Conservation (phyloP, 1,284 basidiomycete genomes). For the Hypsizygus ulmarius region DNA sequence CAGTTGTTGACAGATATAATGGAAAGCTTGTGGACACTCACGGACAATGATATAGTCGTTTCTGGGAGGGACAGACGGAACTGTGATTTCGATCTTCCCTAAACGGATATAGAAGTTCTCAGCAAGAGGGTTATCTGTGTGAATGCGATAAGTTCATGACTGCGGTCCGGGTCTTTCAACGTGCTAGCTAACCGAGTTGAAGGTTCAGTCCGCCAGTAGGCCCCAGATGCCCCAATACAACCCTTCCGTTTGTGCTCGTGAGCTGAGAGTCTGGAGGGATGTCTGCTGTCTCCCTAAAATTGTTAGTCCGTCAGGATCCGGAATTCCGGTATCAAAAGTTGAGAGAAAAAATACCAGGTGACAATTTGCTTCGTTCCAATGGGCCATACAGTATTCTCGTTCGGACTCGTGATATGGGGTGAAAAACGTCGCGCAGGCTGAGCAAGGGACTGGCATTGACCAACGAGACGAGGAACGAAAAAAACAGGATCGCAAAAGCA, state of each 20-base stretch:
- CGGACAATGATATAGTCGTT: slow-evolving; percentile 39
- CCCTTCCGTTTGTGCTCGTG: slow-evolving; percentile 47
- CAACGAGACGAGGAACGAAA: slow-evolving; percentile 30
- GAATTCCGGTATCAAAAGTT: not conserved
- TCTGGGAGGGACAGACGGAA: slow-evolving; percentile 48
- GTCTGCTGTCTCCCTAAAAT: slow-evolving; percentile 46
- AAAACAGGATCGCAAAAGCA: slow-evolving; percentile 32
- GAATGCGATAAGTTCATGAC: slow-evolving; percentile 4
- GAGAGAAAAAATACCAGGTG: slow-evolving; percentile 46
- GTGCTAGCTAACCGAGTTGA: slow-evolving; percentile 43
- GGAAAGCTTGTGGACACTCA: slow-evolving; percentile 24
- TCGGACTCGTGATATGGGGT: slow-evolving; percentile 59
- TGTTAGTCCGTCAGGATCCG: not conserved
- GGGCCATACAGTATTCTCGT: slow-evolving; percentile 48
- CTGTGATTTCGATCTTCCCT: slow-evolving; percentile 51
- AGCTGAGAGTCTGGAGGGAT: slow-evolving; percentile 46
- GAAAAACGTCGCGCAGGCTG: slow-evolving; percentile 47
- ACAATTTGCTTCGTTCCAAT: slow-evolving; percentile 51
- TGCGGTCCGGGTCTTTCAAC: not conserved
- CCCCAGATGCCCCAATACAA: slow-evolving; percentile 51
- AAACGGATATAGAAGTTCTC: slow-evolving; percentile 49
- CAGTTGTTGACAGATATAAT: slow-evolving; percentile 9
- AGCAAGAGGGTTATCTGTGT: slow-evolving; percentile 56
- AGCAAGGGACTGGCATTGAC: slow-evolving; percentile 35
- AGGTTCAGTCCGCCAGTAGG: slow-evolving; percentile 51